phyloP scores from a whole-genome alignment of 768 basidiomycete genomes.

The Lactarius vividus region DNA sequence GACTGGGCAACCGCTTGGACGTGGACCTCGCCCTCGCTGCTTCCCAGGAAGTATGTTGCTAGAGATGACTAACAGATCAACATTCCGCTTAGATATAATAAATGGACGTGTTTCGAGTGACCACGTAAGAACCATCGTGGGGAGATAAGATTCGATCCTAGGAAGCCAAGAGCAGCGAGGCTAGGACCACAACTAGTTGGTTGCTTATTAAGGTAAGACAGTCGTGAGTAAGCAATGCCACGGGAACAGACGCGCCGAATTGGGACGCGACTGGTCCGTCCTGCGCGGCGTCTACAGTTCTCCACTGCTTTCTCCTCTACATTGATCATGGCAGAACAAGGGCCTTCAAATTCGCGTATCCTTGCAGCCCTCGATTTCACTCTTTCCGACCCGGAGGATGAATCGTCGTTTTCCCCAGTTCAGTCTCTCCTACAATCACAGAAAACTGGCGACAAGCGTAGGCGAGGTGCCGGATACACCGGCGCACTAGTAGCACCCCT shows the following conservation, averaged over 20 bases:
- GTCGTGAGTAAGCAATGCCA: conserved; percentile 1
- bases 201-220: background rate
- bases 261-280: background rate
- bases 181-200: conserved; percentile 9
- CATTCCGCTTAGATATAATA: background rate
- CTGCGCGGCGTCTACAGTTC: background rate
- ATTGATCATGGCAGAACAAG: conserved; percentile 9
- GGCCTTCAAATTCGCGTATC: conserved; percentile 23
- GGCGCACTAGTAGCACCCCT: background rate
- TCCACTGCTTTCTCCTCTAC: background rate
- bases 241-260: conserved; percentile 11
- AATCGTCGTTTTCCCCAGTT: background rate
- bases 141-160: background rate
- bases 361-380: conserved; percentile 27
- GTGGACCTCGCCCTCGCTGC: background rate
- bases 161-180: background rate
- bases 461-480: conserved; percentile 12
- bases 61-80: background rate
- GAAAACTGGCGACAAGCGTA: conserved; percentile 15
- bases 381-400: background rate
- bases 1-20: background rate
- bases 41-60: background rate
- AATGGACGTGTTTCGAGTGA: background rate
- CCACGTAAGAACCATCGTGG: too few relatives aligned
- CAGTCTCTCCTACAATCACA: background rate